phyloP scores from a whole-genome alignment of 495 filamentous ascomycete species.

The Hypoxylon fuscum region DNA sequence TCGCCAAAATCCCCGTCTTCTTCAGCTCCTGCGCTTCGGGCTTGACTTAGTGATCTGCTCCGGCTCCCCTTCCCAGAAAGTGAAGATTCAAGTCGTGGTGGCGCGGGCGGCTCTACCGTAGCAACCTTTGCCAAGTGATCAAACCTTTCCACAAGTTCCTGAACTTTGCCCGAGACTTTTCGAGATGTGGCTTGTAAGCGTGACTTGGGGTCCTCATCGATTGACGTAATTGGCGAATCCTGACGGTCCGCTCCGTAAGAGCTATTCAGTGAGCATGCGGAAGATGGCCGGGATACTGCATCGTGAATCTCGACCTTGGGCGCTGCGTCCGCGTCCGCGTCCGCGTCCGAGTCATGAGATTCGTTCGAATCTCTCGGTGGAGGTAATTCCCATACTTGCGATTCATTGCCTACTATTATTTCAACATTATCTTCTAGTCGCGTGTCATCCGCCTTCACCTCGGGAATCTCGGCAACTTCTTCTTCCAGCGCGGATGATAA shows the following conservation, averaged over 20 bases:
- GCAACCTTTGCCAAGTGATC: constrained; percentile 53
- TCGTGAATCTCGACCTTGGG: constrained; percentile 29
- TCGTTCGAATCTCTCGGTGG: background rate
- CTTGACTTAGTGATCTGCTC: constrained; percentile 22
- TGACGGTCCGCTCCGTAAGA: constrained; percentile 48
- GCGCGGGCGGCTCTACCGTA: constrained; percentile 44
- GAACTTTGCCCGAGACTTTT: constrained; percentile 53
- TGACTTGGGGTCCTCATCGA: constrained; percentile 57
- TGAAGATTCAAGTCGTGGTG: constrained; percentile 29
- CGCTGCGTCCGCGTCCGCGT: constrained; percentile 10
- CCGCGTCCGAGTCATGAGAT: constrained; percentile 5
- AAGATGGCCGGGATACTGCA: constrained; percentile 49
- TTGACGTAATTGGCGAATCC: constrained; percentile 63
- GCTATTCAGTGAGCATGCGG: constrained; percentile 53
- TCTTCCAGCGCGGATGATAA: background rate
- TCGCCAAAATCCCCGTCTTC: constrained; percentile 60
- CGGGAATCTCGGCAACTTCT: background rate
- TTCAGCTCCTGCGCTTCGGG: constrained; percentile 23
- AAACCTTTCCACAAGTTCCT: constrained; percentile 58
- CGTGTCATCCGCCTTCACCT: background rate
- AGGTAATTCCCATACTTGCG: constrained; percentile 5
- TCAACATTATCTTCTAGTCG: background rate
- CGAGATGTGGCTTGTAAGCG: constrained; percentile 38
- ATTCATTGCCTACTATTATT: background rate
- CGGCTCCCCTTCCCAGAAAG: constrained; percentile 9